A percentile compares a stretch with the other conserved stretches of the same genome.
Evolutionary conservation across 78 protist genomes (phyloP).

Genomic region (Polysphondylium violaceum): DNA sequence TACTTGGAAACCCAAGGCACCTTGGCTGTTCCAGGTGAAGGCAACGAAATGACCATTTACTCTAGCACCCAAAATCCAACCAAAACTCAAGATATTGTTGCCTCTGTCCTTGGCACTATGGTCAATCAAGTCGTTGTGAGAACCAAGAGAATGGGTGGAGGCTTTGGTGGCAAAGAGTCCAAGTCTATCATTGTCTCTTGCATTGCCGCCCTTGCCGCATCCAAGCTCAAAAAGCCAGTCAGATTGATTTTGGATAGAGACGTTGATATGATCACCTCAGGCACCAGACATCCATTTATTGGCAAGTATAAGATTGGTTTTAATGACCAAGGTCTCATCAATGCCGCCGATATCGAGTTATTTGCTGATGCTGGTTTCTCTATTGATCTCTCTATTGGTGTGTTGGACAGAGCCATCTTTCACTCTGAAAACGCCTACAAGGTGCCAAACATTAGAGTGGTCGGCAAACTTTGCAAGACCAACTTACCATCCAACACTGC

Average conservation of each 20-base stretch:
- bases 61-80: constrained; percentile 91
- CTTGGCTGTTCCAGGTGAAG: constrained; percentile 93
- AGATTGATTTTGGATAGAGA: constrained; percentile 85
- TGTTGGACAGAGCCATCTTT: constrained; percentile 91
- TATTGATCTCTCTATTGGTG: constrained; percentile 90
- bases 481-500: constrained; percentile 96
- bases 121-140: constrained; percentile 67
- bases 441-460: constrained; percentile 84
- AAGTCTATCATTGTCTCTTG: constrained; percentile 35
- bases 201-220: constrained; percentile 88
- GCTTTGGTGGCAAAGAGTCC: constrained; percentile 98
- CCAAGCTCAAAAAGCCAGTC: constrained; percentile 81
- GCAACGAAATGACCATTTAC: constrained; percentile 71
- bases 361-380: constrained; percentile 92
- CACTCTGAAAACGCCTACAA: constrained; percentile 93
- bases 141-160: constrained; percentile 97
- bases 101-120: constrained; percentile 88
- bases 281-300: constrained; percentile 93
- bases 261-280: constrained; percentile 90
- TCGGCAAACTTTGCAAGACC: constrained; percentile 88
- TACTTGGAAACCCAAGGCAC: constrained; percentile 93
- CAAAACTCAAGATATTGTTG: constrained; percentile 83
- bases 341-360: constrained; percentile 49
- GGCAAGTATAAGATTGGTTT: constrained; percentile 85
- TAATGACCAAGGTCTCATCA: constrained; percentile 71